Conservation (phyloP, 148 eudicot genomes). For the Suaeda aralocaspica region DNA sequence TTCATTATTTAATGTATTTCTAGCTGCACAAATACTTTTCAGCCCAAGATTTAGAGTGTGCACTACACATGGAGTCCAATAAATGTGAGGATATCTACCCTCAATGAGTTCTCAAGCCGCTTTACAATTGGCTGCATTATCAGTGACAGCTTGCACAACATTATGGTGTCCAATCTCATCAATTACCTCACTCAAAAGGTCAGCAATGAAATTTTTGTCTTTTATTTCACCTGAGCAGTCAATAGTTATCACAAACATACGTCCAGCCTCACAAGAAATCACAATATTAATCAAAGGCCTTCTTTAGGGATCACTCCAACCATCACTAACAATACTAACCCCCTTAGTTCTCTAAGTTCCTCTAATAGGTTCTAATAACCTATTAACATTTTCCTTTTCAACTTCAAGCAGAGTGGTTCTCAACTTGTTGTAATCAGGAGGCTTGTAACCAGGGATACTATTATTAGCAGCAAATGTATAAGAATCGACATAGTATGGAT, state of each 20-base stretch:
- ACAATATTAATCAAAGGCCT: no score
- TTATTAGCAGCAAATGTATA: slow-evolving; percentile 18
- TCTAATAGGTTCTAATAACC: no score
- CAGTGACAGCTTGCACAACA: slow-evolving; percentile 13
- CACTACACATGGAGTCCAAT: slow-evolving; percentile 26
- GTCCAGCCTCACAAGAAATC: no score
- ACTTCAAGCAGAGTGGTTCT: slow-evolving; percentile 19
- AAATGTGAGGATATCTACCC: slow-evolving; percentile 16
- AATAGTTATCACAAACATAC: no score
- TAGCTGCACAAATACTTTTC: no score
- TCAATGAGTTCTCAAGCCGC: slow-evolving; percentile 13
- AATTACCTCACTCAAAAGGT: slow-evolving; percentile 3
- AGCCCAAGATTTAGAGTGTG: slow-evolving; percentile 23
- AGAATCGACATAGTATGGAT: slow-evolving; percentile 16
- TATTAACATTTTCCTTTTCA: no score
- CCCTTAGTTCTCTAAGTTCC: no score
- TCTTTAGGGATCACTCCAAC: no score
- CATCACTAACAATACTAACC: no score
- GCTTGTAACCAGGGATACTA: slow-evolving; percentile 17
- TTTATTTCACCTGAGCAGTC: no score
- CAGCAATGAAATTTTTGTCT: not conserved
- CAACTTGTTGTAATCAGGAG: slow-evolving; percentile 22
- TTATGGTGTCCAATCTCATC: no score
- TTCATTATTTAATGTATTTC: no score
- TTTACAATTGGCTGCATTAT: slow-evolving; percentile 21